Conservation (phyloP, 1,139 yeast species). For the Candida sp. region DNA sequence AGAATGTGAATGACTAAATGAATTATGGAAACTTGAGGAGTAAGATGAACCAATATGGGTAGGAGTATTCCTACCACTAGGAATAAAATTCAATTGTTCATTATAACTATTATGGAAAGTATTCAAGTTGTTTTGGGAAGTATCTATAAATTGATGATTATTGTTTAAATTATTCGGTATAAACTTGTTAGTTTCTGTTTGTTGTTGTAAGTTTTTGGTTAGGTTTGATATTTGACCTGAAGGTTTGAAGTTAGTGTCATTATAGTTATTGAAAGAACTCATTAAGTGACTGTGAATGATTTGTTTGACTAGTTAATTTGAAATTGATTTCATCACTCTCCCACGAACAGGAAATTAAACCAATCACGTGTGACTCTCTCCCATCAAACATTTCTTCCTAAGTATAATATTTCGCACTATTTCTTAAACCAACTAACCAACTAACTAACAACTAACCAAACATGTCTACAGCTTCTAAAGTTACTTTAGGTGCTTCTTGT, state of each 20-base stretch:
- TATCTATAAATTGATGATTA: not conserved
- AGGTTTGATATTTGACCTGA: slow-evolving; percentile 29
- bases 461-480: slow-evolving; percentile 73
- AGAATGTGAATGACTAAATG: slow-evolving; percentile 27
- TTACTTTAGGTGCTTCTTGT: slow-evolving; percentile 62
- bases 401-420: too few relatives aligned
- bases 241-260: not conserved
- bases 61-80: slow-evolving; percentile 53
- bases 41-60: slow-evolving; percentile 50
- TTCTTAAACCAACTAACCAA: not conserved
- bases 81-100: slow-evolving; percentile 35
- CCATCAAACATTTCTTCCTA: not conserved
- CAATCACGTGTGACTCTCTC: not conserved
- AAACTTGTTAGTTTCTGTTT: slow-evolving; percentile 5
- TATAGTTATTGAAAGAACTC: slow-evolving; percentile 2
- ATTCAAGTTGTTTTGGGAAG: not conserved
- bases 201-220: slow-evolving; percentile 30
- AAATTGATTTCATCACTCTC: not conserved
- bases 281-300: too few relatives aligned
- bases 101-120: slow-evolving; percentile 6
- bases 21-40: slow-evolving; percentile 29
- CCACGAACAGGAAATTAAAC: not conserved
- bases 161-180: slow-evolving; percentile 3
- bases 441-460: not conserved
- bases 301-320: not conserved